phyloP scores from a whole-genome alignment of 306 rosid genomes.

The Quercus agrifolia region DNA sequence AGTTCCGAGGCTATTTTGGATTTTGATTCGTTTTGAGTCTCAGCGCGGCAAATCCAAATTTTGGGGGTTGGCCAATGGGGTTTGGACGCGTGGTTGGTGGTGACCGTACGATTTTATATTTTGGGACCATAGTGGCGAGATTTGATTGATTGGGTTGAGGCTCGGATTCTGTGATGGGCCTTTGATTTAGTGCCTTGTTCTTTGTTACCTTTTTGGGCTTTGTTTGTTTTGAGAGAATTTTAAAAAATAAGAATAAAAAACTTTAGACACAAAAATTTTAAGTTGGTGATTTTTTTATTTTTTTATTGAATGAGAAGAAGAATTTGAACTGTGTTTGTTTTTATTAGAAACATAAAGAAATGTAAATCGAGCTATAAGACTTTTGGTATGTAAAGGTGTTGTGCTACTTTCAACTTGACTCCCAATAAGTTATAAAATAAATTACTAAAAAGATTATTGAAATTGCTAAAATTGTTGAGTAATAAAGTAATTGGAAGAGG shows the following conservation, averaged over 20 bases:
- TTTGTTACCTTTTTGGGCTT: background rate
- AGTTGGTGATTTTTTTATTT: no score
- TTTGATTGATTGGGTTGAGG: background rate
- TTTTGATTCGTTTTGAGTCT: conserved; percentile 7
- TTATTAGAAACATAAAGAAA: no score
- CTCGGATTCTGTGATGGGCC: background rate
- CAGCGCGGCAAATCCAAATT: conserved; percentile 95
- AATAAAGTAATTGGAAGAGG: no score
- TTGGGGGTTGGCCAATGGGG: conserved; percentile 2
- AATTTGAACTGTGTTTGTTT: no score
- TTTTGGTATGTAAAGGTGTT: no score
- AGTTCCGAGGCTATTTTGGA: conserved; percentile 36
- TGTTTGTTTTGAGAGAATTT: background rate
- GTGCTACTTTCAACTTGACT: no score
- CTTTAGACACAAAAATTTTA: no score
- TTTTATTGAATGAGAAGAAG: no score
- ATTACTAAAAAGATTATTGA: no score
- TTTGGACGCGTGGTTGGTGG: conserved; percentile 30
- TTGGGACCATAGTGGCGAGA: background rate
- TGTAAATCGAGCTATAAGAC: rapidly evolving
- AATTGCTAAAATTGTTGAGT: no score
- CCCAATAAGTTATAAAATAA: no score
- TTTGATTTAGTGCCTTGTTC: background rate
- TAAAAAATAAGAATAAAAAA: no score
- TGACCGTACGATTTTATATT: background rate